Base-by-base conservation (phyloP, 495 filamentous ascomycete species). In the Podospora conica region DNA sequence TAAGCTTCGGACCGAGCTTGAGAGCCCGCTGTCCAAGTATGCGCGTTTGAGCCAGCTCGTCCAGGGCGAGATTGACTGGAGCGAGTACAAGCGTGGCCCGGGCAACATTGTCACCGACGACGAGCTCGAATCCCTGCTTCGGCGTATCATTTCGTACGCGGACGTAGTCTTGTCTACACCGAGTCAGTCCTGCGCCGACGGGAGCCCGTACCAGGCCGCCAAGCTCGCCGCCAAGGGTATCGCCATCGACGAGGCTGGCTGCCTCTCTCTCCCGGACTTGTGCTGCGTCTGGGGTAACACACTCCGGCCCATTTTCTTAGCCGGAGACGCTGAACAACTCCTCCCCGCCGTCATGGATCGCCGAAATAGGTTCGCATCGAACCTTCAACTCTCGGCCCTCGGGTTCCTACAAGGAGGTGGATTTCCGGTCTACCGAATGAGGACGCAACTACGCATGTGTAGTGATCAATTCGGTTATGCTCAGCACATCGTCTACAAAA, bases 211-310 rank as follows among this genome's bases (percentile, higher is more conserved):
- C 12, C 7, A n/a, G 3, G 58, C 29, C 12, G 9, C 48, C 24
- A 65, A 64, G 64, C 27, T 9, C 1, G 25, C 3, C 5, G 70
- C 70, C 57, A 67, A 60, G 28, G 65, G 61, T 9, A 63, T 84
- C 54, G 65, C 65, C 1, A 53, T 71, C 3, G 67, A 71, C 24
- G 67, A 71, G 40, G 70, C 67, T 0, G 67, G 54, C 33, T 63
- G 54, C 25, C 63, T 69, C 33, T 40, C 57, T 55, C 61, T 62
- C 12, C 31, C 67, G 12, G 65, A 71, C 33, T 53, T 71, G 0
- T 29, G 9, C 25, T 53, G 5, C 11, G 57, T 71, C 10, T 71
- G 65, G 65, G 70, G 70, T 25, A 71, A 71, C 27, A 65, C 65
- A 9, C 58, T 69, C 1, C 22, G 61, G 21, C 70, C 67, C 7